Evolutionary conservation across 495 filamentous ascomycete genomes (phyloP), one percentile per base, ranked within the genome.

Genomic region (Gamarada debralockiae): DNA sequence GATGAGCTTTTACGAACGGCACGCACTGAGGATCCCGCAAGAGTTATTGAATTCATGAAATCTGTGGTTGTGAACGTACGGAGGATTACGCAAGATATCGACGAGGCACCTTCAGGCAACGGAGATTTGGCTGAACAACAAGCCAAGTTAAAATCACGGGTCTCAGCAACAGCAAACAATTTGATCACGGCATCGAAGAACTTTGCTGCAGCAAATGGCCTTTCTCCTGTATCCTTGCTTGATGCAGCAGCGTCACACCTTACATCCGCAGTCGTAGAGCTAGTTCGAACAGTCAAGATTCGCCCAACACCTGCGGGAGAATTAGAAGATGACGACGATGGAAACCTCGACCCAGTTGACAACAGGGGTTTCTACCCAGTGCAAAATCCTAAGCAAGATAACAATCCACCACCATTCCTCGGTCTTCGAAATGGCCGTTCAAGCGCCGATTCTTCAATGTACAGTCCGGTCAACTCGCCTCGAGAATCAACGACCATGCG

Each of bases 201-300:
- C 61, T 95, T 92, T 66, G 84, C 88, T 31, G 73, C 73, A 18
- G 83, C 89, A 0, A 80, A 76, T 27, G 93, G 93, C 15, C 74
- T 98, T n/a, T 92, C 89, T 3, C 93, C 95, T 2, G 86, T 98
- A n/a, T 95, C 89, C 2, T 70, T 98, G 18, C 74, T 98, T 14
- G 93, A 98, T 70, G 93, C 93, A 10, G 93, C 93, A 8, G 92
- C 92, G n/a, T 92, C 88, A 13, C 91, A 98, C 70, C 73, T 98
- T 20, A 86, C 86, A 9, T 82, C 87, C 4, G 84, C 89, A 2
- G 78, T 97, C 6, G 85, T 98, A 18, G 93, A 96, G 56, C 72
- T 97, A 15, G 72, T 96, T 25, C 84, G 85, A 40, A 71, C 81
- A 9, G 91, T 90, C 56, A 96, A 96, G 70, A 87, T 98, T 53